Conservation (phyloP, 768 basidiomycete genomes). For the Arthromyces matolae region DNA sequence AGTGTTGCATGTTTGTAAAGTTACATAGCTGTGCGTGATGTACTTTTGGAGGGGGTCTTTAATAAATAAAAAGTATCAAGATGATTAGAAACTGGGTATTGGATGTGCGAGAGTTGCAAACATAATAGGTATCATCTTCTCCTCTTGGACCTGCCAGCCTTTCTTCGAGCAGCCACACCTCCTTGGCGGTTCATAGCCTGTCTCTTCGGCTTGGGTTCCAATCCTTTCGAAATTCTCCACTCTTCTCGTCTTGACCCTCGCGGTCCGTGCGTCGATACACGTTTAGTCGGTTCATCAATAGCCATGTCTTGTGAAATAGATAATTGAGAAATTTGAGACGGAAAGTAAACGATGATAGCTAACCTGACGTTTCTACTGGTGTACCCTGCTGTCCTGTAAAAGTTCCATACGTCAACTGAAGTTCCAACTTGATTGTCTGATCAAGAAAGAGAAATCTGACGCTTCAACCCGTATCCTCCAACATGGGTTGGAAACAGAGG, state of each 20-base stretch:
- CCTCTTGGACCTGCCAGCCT: constrained; percentile 67
- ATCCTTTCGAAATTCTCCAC: constrained; percentile 81
- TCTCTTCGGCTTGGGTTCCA: constrained; percentile 47
- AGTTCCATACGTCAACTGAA: constrained; percentile 37
- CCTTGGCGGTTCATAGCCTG: constrained; percentile 69
- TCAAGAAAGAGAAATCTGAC: constrained; percentile 32
- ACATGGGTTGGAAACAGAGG: constrained; percentile 8
- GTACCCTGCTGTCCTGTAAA: constrained; percentile 31
- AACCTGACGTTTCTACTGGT: constrained; percentile 31
- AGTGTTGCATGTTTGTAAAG: neutral
- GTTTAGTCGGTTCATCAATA: constrained; percentile 40
- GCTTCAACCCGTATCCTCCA: constrained; percentile 15
- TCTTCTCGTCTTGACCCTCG: constrained; percentile 73
- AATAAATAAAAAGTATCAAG: neutral
- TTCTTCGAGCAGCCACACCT: constrained; percentile 52
- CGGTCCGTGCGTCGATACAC: constrained; percentile 79
- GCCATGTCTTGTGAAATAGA: constrained; percentile 48
- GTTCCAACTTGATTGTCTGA: constrained; percentile 28
- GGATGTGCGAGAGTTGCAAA: neutral
- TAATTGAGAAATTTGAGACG: constrained; percentile 16
- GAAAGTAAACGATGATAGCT: constrained; percentile 9
- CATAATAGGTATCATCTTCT: constrained; percentile 49
- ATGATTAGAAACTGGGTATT: neutral
- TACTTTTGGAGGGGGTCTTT: constrained; percentile 4
- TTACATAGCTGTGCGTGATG: too few relatives aligned